phyloP scores from a whole-genome alignment of 2,329 filamentous ascomycete species.

The Blumeriella jaapii region DNA sequence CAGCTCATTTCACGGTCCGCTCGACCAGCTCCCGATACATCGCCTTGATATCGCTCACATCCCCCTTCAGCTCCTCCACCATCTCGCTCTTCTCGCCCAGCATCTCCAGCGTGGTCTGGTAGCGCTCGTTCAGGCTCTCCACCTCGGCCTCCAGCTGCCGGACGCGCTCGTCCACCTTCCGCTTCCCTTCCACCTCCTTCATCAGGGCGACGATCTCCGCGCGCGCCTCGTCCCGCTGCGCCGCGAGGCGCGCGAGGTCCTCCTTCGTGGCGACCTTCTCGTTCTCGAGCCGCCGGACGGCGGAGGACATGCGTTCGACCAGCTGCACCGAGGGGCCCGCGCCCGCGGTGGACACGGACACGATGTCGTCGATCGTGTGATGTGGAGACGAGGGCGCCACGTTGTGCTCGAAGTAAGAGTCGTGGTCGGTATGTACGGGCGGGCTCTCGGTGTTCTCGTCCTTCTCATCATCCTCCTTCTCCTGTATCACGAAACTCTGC shows the following conservation, averaged over 20 bases:
- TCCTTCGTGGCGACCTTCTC: conserved; percentile 86
- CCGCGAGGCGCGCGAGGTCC: conserved; percentile 65
- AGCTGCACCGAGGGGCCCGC: conserved; percentile 90
- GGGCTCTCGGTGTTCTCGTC: conserved; percentile 17
- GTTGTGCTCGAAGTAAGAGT: conserved; percentile 38
- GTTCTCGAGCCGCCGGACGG: conserved; percentile 78
- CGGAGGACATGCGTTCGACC: conserved; percentile 90
- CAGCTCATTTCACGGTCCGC: conserved; percentile 57
- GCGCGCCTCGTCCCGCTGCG: conserved; percentile 87
- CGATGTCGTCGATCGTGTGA: conserved; percentile 68
- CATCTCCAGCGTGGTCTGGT: conserved; percentile 87
- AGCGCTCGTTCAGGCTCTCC: conserved; percentile 58
- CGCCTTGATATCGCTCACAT: conserved; percentile 86
- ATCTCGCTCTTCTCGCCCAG: conserved; percentile 93
- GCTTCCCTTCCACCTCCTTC: conserved; percentile 68
- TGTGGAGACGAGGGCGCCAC: conserved; percentile 50
- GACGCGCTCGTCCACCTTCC: conserved; percentile 46
- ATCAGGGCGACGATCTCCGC: conserved; percentile 83
- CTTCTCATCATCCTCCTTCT: conserved; percentile 10
- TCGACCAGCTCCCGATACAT: conserved; percentile 93
- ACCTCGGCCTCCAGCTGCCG: conserved; percentile 57
- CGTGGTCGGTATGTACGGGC: conserved; percentile 29
- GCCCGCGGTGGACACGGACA: conserved; percentile 79
- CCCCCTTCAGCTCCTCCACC: conserved; percentile 79
- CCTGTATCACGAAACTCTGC: too few relatives aligned